phyloP scores from a whole-genome alignment of 2,329 filamentous ascomycete genomes.

The Pyrenochaeta sp. region DNA sequence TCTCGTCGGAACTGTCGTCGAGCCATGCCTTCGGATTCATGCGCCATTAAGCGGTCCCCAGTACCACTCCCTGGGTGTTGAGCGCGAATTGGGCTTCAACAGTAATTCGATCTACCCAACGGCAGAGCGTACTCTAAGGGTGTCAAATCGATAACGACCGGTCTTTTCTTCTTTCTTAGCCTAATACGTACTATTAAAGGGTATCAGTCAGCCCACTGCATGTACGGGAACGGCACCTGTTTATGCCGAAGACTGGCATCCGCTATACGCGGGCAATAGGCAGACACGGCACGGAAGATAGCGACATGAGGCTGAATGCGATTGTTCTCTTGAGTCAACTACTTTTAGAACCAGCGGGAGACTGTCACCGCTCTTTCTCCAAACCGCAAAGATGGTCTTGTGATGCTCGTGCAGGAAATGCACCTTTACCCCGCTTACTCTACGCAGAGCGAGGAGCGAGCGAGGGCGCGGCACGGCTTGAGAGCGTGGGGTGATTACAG shows the following conservation, averaged over 20 bases:
- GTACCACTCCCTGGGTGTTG: not conserved
- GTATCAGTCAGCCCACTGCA: not conserved
- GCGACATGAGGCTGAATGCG: slow-evolving; percentile 1
- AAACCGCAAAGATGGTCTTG: not conserved
- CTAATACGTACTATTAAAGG: not conserved
- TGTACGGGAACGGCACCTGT: not conserved
- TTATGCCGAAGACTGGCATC: not conserved
- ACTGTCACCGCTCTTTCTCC: not conserved
- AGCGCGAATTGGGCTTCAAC: not conserved
- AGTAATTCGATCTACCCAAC: no score
- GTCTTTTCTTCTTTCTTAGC: not conserved
- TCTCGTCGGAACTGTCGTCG: not conserved
- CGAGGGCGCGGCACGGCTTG: not conserved
- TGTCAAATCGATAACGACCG: not conserved
- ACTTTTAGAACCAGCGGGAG: not conserved
- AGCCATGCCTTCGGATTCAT: not conserved
- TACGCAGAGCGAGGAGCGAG: not conserved
- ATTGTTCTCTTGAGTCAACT: no score
- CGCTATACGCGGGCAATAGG: not conserved
- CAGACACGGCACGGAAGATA: not conserved
- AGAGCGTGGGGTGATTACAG: not conserved
- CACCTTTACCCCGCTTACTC: slow-evolving; percentile 1
- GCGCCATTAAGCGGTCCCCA: not conserved
- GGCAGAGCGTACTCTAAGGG: no score
- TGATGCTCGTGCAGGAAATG: not conserved